Conservation (phyloP, 2,329 filamentous ascomycete species). For the Pseudogymnoascus destructans region DNA sequence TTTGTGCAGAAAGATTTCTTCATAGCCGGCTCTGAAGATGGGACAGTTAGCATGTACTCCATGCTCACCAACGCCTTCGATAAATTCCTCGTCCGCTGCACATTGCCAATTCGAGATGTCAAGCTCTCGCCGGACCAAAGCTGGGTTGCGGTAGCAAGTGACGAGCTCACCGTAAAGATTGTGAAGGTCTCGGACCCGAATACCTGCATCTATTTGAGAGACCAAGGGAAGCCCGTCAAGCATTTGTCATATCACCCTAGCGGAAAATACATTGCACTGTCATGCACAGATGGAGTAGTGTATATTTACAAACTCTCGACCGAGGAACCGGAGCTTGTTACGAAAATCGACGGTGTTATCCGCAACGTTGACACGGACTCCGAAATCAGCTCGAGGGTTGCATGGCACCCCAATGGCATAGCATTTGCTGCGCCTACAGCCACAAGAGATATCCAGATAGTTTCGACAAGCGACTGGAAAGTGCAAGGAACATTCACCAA, state of each 20-base stretch:
- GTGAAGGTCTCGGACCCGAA: conserved; percentile 71
- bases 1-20: conserved; percentile 58
- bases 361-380: conserved; percentile 63
- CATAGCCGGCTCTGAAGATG: conserved; percentile 82
- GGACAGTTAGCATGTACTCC: conserved; percentile 90
- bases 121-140: conserved; percentile 66
- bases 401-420: conserved; percentile 90
- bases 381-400: conserved; percentile 59
- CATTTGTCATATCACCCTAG: conserved; percentile 79
- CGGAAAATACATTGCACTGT: conserved; percentile 62
- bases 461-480: conserved; percentile 84
- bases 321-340: conserved; percentile 67
- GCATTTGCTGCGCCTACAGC: conserved; percentile 79
- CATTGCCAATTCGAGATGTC: conserved; percentile 78
- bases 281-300: conserved; percentile 76
- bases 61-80: conserved; percentile 62
- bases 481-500: conserved; percentile 67
- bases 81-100: conserved; percentile 66
- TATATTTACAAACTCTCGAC: conserved; percentile 78
- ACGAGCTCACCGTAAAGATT: conserved; percentile 83
- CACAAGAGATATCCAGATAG: conserved; percentile 69
- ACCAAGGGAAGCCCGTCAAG: conserved; percentile 79
- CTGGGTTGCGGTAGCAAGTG: conserved; percentile 93
- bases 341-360: conserved; percentile 77
- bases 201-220: conserved; percentile 62